These are phyloP conservation scores for Coemansia sp. DNA, from an alignment of 192 early-diverging fungal species.

Conservation along the genomic window DNA sequence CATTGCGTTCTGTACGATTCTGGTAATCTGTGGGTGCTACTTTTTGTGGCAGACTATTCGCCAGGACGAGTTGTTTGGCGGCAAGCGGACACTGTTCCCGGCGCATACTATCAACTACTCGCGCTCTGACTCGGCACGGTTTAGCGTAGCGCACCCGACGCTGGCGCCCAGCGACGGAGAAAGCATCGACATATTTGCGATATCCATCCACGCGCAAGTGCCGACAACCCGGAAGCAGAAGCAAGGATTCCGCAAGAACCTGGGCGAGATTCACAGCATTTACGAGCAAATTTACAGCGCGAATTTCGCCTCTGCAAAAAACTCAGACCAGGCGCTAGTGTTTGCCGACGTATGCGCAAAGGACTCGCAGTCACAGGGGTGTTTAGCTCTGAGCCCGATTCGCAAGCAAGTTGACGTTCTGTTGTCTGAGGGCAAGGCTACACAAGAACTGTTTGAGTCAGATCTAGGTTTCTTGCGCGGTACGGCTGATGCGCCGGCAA, in stretches of 20 bases:
- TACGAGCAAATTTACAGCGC: constrained; percentile 18
- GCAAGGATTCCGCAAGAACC: constrained; percentile 34
- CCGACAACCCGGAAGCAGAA: constrained; percentile 19
- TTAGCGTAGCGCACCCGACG: constrained; percentile 12
- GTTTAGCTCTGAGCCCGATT: constrained; percentile 65
- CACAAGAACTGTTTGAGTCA: constrained; percentile 29
- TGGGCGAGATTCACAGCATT: constrained; percentile 20
- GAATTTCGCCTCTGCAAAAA: not conserved
- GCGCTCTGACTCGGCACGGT: constrained; percentile 16
- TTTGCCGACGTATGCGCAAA: constrained; percentile 52
- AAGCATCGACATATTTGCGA: constrained; percentile 33
- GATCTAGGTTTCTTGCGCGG: constrained; percentile 53
- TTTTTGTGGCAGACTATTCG: constrained; percentile 69
- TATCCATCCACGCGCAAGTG: constrained; percentile 23
- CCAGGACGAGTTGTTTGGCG: constrained; percentile 65
- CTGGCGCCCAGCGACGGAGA: not conserved
- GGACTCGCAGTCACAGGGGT: constrained; percentile 32
- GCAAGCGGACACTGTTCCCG: constrained; percentile 20
- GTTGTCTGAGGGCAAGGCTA: constrained; percentile 17
- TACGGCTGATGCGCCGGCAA: constrained; percentile 26
- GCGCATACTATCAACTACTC: constrained; percentile 27
- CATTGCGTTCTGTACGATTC: constrained; percentile 66
- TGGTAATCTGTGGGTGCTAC: constrained; percentile 77
- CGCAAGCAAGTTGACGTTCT: constrained; percentile 8
- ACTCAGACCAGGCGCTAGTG: not conserved